These are phyloP conservation scores for Cladophialophora immunda DNA, from an alignment of 2,329 filamentous ascomycete genomes.

Conservation along the genomic window DNA sequence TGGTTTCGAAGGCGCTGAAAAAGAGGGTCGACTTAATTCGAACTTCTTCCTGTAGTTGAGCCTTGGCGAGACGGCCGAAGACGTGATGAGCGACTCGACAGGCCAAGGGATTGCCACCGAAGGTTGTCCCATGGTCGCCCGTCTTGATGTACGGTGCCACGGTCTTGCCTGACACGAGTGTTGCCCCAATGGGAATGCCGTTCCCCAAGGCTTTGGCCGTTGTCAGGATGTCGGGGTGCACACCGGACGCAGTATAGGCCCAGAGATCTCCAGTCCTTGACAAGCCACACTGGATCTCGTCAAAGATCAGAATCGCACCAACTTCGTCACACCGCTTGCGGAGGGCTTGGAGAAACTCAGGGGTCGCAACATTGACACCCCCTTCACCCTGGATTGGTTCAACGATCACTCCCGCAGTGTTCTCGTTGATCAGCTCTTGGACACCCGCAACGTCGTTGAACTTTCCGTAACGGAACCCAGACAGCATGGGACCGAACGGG, in stretches of 20 bases:
- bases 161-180: constrained; percentile 67
- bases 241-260: constrained; percentile 73
- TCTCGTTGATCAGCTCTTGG: constrained; percentile 76
- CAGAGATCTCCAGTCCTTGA: constrained; percentile 87
- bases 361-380: constrained; percentile 82
- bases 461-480: constrained; percentile 85
- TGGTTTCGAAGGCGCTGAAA: constrained; percentile 63
- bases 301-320: constrained; percentile 88
- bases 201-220: constrained; percentile 97
- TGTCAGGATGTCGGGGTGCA: constrained; percentile 92
- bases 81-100: constrained; percentile 87
- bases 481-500: constrained; percentile 94
- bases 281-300: constrained; percentile 97
- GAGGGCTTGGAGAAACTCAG: constrained; percentile 85
- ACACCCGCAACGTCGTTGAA: constrained; percentile 84
- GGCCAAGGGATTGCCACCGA: constrained; percentile 89
- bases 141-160: constrained; percentile 75
- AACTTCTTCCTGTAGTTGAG: constrained; percentile 74
- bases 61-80: constrained; percentile 76
- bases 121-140: constrained; percentile 93
- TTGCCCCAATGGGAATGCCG: constrained; percentile 92
- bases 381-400: constrained; percentile 98
- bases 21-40: constrained; percentile 71
- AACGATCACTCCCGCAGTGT: constrained; percentile 92
- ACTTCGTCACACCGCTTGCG: constrained; percentile 85